phyloP scores from a whole-genome alignment of 2,329 filamentous ascomycete species.

The Diaporthe eres region DNA sequence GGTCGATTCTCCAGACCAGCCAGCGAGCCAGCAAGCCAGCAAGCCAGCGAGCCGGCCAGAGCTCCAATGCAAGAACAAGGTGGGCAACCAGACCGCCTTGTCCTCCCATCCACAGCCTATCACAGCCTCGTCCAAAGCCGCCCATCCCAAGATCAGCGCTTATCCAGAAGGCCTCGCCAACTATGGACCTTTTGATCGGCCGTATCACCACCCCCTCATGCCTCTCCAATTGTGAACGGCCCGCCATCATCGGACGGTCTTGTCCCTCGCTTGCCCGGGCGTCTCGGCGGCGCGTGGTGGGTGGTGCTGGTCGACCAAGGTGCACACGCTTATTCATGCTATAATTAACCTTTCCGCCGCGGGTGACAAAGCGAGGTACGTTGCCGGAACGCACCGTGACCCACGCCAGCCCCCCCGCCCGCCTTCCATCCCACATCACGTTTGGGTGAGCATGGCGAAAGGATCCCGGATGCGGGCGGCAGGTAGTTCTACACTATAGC shows the following conservation, averaged over 20 bases:
- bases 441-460: constrained; percentile 5
- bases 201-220: constrained; percentile 10
- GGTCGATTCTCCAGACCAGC: constrained; percentile 6
- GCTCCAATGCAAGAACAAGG: constrained; percentile 17
- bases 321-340: background rate
- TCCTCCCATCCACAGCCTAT: constrained; percentile 27
- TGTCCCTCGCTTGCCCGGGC: constrained; percentile 7
- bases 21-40: background rate
- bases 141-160: constrained; percentile 38
- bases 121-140: constrained; percentile 39
- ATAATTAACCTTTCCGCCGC: constrained; percentile 3
- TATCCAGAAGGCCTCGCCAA: constrained; percentile 38
- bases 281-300: constrained; percentile 25
- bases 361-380: constrained; percentile 17
- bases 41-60: constrained; percentile 1
- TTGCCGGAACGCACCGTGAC: constrained; percentile 26
- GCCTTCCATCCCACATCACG: constrained; percentile 18
- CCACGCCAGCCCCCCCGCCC: background rate
- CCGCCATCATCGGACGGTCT: constrained; percentile 24
- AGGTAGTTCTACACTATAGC: constrained; percentile 8
- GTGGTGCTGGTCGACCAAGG: background rate
- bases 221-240: constrained; percentile 24
- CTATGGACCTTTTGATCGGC: constrained; percentile 39
- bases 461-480: constrained; percentile 22
- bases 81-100: constrained; percentile 28